Base-by-base conservation (phyloP, 2,329 filamentous ascomycete species). In the Beauveria brongniartii region DNA sequence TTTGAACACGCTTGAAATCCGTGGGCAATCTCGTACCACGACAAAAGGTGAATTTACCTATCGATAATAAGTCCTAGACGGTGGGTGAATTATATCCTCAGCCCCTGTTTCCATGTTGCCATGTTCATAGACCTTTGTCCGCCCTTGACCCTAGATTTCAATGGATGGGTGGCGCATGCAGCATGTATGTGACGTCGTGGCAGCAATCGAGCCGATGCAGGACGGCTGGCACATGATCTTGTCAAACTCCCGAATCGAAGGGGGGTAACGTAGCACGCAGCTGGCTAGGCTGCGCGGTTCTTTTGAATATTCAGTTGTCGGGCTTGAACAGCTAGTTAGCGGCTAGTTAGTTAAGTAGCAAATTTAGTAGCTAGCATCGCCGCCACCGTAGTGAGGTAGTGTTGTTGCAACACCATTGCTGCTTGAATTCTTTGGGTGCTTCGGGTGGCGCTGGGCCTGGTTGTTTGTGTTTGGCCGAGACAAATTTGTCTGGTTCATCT, bases 161-260 rank as follows among this genome's bases (percentile, higher is more conserved):
- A 37, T 50, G 55, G 55, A 51, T 37, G 22, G 22, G 22, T 43
- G 46, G 44, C 55, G 55, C 30, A 30, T 22, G 55, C 55, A 20
- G 22, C 22, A 58, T 58, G 55, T 50, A 58, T 58, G 46, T 58
- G 55, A 58, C 55, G 55, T 58, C 55, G 55, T 47, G 55, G 55
- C 30, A 58, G 22, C 28, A 22, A 18, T 51, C 30, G n/a, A 50
- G 1, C 44, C 55, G 30, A 48, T 41, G 30, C 55, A 5, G 40
- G 44, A 57, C 20, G 30, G 16, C 44, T n/a, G 26, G 22, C 55
- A 47, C 54, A 48, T 57, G 54, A 57, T 40, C 18, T 18, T 16
- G 20, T 40, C 28, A 7, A 48, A 24, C 5, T 55, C 2, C 40
- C 18, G 7, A 28, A 30, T 24, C 26, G 16, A 47, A 40, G 48